Conservation (phyloP, 495 filamentous ascomycete species). For the Trichoderma erinaceum region DNA sequence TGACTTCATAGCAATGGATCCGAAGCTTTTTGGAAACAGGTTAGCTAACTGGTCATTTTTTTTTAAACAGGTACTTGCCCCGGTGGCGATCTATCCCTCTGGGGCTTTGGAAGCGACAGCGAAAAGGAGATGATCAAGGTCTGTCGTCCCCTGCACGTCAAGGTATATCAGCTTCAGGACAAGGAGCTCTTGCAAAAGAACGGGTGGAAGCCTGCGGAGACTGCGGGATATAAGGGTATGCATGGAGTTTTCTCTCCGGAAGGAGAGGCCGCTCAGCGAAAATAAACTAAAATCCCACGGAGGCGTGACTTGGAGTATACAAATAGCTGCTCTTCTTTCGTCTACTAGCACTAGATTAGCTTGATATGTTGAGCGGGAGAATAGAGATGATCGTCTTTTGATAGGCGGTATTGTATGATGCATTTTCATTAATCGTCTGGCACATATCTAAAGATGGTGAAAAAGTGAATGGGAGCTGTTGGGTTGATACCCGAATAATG, state of each 20-base stretch:
- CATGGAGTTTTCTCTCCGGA: conserved; percentile 51
- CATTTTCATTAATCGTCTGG: not conserved
- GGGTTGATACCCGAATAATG: conserved; percentile 9
- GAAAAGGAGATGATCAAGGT: conserved; percentile 62
- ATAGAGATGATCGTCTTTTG: not conserved
- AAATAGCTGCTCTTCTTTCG: not conserved
- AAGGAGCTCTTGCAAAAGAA: conserved; percentile 38
- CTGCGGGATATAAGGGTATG: conserved; percentile 54
- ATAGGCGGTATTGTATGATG: not conserved
- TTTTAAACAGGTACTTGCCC: conserved; percentile 35
- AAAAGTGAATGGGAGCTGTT: not conserved
- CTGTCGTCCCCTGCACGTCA: conserved; percentile 65
- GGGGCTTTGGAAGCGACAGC: conserved; percentile 66
- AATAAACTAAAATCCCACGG: not conserved
- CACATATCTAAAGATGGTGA: not conserved
- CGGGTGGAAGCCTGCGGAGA: conserved; percentile 55
- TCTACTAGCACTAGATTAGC: not conserved
- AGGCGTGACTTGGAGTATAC: not conserved
- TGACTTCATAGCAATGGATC: not conserved
- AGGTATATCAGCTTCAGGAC: conserved; percentile 58
- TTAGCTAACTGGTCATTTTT: not conserved
- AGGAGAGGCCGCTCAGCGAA: conserved; percentile 7
- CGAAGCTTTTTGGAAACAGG: not conserved
- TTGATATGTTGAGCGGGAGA: not conserved
- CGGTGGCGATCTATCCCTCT: conserved; percentile 64